Evolutionary conservation across 2,329 filamentous ascomycete species (phyloP).

Genomic region (Alternaria sp.): DNA sequence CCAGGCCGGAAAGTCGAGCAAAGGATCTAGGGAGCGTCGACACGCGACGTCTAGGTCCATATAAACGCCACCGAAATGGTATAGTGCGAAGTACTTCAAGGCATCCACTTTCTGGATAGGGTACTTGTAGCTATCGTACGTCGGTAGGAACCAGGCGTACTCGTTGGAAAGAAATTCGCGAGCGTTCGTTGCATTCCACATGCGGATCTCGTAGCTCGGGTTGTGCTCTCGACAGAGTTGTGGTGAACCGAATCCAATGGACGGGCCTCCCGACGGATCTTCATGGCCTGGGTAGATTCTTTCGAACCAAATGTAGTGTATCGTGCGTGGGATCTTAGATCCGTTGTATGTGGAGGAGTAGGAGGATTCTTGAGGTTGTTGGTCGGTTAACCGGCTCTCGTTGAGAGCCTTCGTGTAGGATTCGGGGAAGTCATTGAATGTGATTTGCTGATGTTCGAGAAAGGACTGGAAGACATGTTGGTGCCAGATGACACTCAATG

Average conservation of each 20-base stretch:
- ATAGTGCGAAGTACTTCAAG: slow-evolving; percentile 38
- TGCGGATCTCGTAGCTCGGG: slow-evolving; percentile 27
- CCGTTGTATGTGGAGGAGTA: slow-evolving; percentile 17
- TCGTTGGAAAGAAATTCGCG: slow-evolving; percentile 26
- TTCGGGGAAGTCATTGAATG: slow-evolving; percentile 20
- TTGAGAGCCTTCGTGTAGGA: slow-evolving; percentile 23
- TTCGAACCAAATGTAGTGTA: slow-evolving; percentile 31
- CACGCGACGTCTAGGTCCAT: slow-evolving; percentile 40
- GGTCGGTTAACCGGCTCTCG: slow-evolving; percentile 10
- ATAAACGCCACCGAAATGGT: slow-evolving; percentile 38
- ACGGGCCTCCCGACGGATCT: slow-evolving; percentile 15
- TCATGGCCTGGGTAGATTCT: slow-evolving; percentile 24
- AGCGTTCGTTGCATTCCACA: slow-evolving; percentile 31
- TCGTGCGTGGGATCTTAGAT: slow-evolving; percentile 20
- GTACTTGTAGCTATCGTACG: slow-evolving; percentile 36
- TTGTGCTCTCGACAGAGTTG: slow-evolving; percentile 30
- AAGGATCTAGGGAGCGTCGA: slow-evolving; percentile 29
- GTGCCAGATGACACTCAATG: slow-evolving; percentile 9
- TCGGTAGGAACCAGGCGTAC: slow-evolving; percentile 33
- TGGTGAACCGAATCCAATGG: slow-evolving; percentile 23
- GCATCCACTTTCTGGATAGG: slow-evolving; percentile 40
- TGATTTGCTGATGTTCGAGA: slow-evolving; percentile 14
- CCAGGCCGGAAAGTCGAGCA: slow-evolving; percentile 31
- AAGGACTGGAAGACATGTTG: slow-evolving; percentile 22
- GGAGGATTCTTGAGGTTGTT: slow-evolving; percentile 22